These are phyloP conservation scores for Teratosphaeria zuluensis DNA, from an alignment of 2,329 filamentous ascomycete genomes.

Conservation along the genomic window DNA sequence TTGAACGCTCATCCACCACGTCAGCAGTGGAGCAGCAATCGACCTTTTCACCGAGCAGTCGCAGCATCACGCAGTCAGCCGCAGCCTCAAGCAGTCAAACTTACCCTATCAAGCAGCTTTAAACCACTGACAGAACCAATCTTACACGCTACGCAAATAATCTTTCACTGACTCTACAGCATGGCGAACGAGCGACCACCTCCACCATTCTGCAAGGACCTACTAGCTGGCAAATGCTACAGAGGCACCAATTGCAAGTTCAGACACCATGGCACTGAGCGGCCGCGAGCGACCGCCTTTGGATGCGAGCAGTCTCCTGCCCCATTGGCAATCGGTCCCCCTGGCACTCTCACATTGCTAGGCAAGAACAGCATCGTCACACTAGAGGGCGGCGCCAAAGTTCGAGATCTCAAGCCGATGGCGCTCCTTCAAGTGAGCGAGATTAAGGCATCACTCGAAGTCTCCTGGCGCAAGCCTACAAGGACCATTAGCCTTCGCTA, in stretches of 20 bases:
- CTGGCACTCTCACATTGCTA: background rate
- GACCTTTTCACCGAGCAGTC: background rate
- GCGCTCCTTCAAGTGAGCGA: background rate
- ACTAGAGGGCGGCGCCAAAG: background rate
- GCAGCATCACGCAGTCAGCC: background rate
- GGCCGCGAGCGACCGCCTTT: background rate
- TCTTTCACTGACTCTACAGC: background rate
- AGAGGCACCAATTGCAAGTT: background rate
- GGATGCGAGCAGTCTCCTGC: background rate
- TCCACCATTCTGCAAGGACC: conserved; percentile 1
- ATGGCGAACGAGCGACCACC: background rate
- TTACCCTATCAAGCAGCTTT: background rate
- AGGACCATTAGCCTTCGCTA: background rate
- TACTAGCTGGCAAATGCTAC: conserved; percentile 2
- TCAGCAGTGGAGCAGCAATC: no score
- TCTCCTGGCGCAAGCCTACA: background rate
- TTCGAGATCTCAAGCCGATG: background rate
- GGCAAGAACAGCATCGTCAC: background rate
- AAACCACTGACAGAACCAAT: background rate
- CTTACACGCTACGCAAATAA: background rate
- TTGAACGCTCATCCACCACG: no score
- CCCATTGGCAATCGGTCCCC: background rate
- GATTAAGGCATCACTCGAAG: background rate
- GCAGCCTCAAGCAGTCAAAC: background rate
- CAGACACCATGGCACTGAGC: conserved; percentile 1